Evolutionary conservation across 495 filamentous ascomycete species (phyloP), one percentile per base, ranked within the genome.

Genomic region (Chaetomium tenue): DNA sequence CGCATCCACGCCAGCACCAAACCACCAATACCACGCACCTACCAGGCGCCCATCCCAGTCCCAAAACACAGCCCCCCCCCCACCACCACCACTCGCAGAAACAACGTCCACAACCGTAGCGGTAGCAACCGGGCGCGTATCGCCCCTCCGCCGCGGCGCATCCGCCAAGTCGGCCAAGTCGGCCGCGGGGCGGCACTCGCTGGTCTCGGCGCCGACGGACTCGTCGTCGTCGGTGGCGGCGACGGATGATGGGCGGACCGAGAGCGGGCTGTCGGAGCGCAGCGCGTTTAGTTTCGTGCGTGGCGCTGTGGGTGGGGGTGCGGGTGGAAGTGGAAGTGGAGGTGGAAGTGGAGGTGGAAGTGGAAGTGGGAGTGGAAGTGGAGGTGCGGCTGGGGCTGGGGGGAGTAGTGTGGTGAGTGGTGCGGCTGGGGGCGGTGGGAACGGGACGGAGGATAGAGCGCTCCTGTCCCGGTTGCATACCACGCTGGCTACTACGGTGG

Each of bases 251-350:
- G 59, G 56, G 25, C 71, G 76, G 26, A 78, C 76, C 1, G 75
- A 61, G 11, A 80, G 73, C 56, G 78, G 76, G 60, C 63, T 80
- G 13, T 78, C 77, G 0, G 80, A 82, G 54, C 68, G 70, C n/a
- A 77, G 70, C 66, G 72, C 70, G 23, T 71, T 77, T 40, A 76
- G 72, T 56, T 72, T 78, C 40, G 63, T 68, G 0, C 66, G 52
- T 20, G 53, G 18, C 0, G 33, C 5, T 50, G 8, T 2, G 4
- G 46, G 16, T 20, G 18, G 40, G 13, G 40, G 40, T 44, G 40
- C 33, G 30, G 30, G 51, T 25, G 51, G 26, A 1, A 16, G 28
- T 16, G 47, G 47, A 9, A 20, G 47, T 25, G 47, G 47, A 12
- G 52, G 18, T n/a, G 30, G 2, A n/a, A n/a, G n/a, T n/a, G n/a